Evolutionary conservation across 2,329 filamentous ascomycete species (phyloP).

Genomic region (Elsinoe batatas): DNA sequence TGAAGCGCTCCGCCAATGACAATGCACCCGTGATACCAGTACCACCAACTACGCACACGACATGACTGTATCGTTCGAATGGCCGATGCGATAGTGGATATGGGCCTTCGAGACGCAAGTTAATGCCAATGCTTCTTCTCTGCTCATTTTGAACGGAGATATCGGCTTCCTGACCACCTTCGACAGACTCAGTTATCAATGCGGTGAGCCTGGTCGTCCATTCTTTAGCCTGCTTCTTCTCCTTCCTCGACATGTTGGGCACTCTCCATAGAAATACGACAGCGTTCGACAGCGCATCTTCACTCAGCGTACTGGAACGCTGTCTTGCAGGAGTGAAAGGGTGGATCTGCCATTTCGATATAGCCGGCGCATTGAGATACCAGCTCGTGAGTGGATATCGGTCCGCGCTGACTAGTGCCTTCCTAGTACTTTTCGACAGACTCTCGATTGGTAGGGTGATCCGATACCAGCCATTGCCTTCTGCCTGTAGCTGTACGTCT

Average conservation of each 20-base stretch:
- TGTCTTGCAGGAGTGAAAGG: neutral
- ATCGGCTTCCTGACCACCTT: neutral
- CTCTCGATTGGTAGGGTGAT: neutral
- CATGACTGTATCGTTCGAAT: neutral
- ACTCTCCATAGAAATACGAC: neutral
- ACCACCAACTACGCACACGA: neutral
- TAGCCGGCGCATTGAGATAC: neutral
- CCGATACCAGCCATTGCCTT: neutral
- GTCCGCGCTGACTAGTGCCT: neutral
- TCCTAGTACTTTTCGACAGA: neutral
- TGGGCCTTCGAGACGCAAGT: neutral
- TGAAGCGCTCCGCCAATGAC: neutral
- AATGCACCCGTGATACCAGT: neutral
- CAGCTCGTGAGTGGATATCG: neutral
- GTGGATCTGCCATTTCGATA: neutral
- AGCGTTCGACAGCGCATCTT: neutral
- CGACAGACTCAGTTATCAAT: neutral
- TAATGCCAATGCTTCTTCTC: neutral
- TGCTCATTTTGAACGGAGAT: neutral
- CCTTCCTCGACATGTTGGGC: neutral
- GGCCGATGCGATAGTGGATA: neutral
- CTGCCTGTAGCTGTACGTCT: neutral
- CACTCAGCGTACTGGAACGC: neutral
- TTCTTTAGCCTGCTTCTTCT: neutral
- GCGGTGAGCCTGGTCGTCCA: neutral